These are phyloP conservation scores for Hirsutella thompsonii DNA, from an alignment of 2,329 filamentous ascomycete genomes.

Conservation along the genomic window DNA sequence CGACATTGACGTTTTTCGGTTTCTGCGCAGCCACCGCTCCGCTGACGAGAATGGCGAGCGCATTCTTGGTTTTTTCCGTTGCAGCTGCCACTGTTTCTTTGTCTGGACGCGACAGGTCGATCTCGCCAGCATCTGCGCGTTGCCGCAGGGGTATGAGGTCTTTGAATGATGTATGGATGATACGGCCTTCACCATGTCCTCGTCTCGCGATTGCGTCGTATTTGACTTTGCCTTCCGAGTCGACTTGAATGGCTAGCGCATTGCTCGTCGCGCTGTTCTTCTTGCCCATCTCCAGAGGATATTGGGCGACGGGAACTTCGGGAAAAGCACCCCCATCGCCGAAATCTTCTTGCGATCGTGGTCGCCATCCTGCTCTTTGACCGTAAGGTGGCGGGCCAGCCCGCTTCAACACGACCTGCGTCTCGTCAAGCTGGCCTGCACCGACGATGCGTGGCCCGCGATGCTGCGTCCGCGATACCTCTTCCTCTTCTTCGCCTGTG, in stretches of 20 bases:
- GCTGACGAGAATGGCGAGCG: constrained; percentile 67
- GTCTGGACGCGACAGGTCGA: constrained; percentile 73
- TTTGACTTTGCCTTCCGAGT: constrained; percentile 84
- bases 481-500: constrained; percentile 76
- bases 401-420: constrained; percentile 73
- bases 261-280: constrained; percentile 65
- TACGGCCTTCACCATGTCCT: constrained; percentile 70
- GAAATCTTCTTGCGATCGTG: constrained; percentile 79
- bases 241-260: constrained; percentile 84
- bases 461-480: constrained; percentile 56
- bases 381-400: constrained; percentile 80
- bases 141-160: constrained; percentile 90
- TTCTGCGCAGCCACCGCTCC: constrained; percentile 87
- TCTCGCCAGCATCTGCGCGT: constrained; percentile 82
- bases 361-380: constrained; percentile 80
- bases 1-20: constrained; percentile 84
- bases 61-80: constrained; percentile 78
- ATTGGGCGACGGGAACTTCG: constrained; percentile 86
- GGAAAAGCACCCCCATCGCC: constrained; percentile 94
- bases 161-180: constrained; percentile 93
- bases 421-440: constrained; percentile 68
- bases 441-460: constrained; percentile 74
- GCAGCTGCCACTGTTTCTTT: constrained; percentile 75
- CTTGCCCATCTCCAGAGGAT: constrained; percentile 87
- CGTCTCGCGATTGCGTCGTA: constrained; percentile 90